Conservation (phyloP, 371 early-diverging fungal genomes). For the Rhizopus microsporus region DNA sequence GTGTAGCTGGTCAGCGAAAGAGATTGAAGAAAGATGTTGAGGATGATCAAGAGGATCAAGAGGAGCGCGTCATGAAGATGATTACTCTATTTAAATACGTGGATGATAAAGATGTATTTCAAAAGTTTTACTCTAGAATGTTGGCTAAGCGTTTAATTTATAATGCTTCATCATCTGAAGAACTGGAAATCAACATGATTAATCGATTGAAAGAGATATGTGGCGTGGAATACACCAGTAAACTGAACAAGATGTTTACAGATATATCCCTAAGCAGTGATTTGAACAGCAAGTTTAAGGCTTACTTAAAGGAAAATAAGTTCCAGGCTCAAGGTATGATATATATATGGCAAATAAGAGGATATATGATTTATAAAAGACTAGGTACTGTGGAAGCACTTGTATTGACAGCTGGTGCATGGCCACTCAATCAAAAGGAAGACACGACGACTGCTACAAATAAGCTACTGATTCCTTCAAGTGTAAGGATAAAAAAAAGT, state of each 20-base stretch:
- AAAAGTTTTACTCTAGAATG: conserved; percentile 80
- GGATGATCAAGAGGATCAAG: conserved; percentile 53
- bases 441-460: conserved; percentile 46
- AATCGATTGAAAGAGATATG: conserved; percentile 86
- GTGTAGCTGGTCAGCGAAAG: conserved; percentile 10
- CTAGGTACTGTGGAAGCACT: conserved; percentile 74
- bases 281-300: conserved; percentile 57
- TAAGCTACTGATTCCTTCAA: conserved; percentile 65
- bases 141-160: conserved; percentile 86
- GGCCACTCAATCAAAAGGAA: conserved; percentile 77
- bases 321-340: conserved; percentile 42
- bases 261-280: conserved; percentile 89
- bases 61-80: conserved; percentile 55
- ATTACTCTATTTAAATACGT: conserved; percentile 86
- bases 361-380: background rate
- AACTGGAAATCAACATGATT: conserved; percentile 86
- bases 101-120: conserved; percentile 90
- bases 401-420: conserved; percentile 87
- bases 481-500: conserved; percentile 41
- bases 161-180: conserved; percentile 77
- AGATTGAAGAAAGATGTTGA: conserved; percentile 14
- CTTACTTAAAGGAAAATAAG: conserved; percentile 41
- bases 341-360: background rate
- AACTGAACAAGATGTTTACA: conserved; percentile 90
- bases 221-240: conserved; percentile 90